A percentile compares a stretch with the other conserved stretches of the same genome.
Evolutionary conservation across 768 basidiomycete genomes (phyloP).

Genomic region (Chalciporus piperatus): DNA sequence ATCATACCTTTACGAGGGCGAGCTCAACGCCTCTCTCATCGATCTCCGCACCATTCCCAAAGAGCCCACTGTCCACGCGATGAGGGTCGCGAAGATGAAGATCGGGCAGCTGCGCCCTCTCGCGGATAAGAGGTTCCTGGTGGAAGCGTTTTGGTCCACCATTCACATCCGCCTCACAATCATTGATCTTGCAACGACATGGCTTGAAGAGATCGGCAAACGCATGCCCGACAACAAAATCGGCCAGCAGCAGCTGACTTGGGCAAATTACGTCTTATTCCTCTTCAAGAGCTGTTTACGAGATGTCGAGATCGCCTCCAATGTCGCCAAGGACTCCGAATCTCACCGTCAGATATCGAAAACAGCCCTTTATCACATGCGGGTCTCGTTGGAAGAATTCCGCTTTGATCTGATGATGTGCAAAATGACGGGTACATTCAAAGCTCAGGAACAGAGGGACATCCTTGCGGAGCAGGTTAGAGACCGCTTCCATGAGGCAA

Average conservation of each 20-base stretch:
- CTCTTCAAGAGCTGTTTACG: constrained; percentile 43
- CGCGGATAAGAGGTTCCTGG: constrained; percentile 56
- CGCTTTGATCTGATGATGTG: constrained; percentile 43
- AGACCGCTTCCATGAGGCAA: constrained; percentile 9
- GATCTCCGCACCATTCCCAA: constrained; percentile 38
- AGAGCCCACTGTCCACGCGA: constrained; percentile 45
- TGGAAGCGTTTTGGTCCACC: constrained; percentile 58
- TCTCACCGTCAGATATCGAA: constrained; percentile 52
- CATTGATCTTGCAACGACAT: constrained; percentile 40
- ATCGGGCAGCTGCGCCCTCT: constrained; percentile 58
- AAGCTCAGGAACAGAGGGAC: constrained; percentile 14
- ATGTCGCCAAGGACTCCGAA: constrained; percentile 46
- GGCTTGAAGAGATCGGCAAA: constrained; percentile 36
- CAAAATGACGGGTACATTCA: constrained; percentile 16
- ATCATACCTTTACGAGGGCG: constrained; percentile 47
- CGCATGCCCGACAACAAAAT: constrained; percentile 17
- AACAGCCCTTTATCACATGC: constrained; percentile 42
- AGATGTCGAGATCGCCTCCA: constrained; percentile 47
- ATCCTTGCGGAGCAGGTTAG: constrained; percentile 21
- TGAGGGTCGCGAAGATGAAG: constrained; percentile 48
- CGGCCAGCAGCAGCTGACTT: constrained; percentile 35
- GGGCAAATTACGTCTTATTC: constrained; percentile 48
- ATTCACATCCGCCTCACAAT: constrained; percentile 53
- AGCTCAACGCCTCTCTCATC: constrained; percentile 34
- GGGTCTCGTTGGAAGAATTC: constrained; percentile 48